A percentile compares a stretch with the other conserved stretches of the same genome.
Conservation (phyloP, 73 alveolate species). For the Durusdinium trenchii region DNA sequence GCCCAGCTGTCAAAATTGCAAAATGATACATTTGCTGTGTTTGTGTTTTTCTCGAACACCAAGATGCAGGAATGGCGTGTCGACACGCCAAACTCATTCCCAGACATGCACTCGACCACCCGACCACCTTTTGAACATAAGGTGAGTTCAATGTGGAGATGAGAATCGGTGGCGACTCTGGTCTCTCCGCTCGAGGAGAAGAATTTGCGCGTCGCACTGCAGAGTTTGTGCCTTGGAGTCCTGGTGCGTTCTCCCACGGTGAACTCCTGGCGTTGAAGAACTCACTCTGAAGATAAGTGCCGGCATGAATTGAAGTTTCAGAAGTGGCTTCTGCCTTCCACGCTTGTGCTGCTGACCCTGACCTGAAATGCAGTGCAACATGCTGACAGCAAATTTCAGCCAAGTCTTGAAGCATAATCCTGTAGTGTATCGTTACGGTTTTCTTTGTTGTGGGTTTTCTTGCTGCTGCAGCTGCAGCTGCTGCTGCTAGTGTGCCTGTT, state of each 20-base stretch:
- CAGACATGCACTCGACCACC: neutral
- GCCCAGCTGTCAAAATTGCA: neutral
- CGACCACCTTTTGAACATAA: neutral
- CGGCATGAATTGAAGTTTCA: no score
- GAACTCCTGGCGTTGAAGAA: no score
- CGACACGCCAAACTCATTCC: neutral
- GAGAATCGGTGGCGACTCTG: conserved; percentile 87
- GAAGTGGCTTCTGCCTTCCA: no score
- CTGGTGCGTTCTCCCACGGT: no score
- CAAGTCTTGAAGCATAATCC: neutral
- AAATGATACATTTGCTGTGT: no score
- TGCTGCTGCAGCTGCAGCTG: no score
- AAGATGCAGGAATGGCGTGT: neutral
- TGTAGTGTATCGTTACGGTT: neutral
- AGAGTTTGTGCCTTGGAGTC: conserved; percentile 50
- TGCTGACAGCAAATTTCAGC: neutral
- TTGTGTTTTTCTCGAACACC: neutral
- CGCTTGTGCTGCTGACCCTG: no score
- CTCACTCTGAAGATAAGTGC: no score
- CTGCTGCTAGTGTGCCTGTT: neutral
- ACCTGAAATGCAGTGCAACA: no score
- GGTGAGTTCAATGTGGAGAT: conserved; percentile 79
- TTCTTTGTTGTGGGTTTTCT: neutral
- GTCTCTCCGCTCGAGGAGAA: conserved; percentile 75
- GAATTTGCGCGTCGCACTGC: conserved; percentile 86